phyloP scores from a whole-genome alignment of 1,284 basidiomycete species.

The Cystobasidium pallidum region DNA sequence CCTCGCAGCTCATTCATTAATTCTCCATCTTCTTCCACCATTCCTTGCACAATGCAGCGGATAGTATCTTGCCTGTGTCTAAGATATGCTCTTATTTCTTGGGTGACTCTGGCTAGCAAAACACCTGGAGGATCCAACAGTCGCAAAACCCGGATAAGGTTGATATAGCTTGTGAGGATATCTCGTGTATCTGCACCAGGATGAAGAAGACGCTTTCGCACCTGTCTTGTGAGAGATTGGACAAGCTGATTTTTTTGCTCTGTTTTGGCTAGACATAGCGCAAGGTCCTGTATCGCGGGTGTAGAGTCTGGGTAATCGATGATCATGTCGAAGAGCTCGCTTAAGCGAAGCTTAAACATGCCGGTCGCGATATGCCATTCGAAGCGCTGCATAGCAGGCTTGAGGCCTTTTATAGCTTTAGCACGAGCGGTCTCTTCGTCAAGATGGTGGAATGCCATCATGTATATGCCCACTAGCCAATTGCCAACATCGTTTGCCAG shows the following conservation, averaged over 20 bases:
- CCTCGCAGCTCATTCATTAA: conserved; percentile 60
- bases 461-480: conserved; percentile 46
- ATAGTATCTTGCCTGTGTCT: conserved; percentile 88
- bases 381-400: conserved; percentile 80
- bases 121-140: conserved; percentile 91
- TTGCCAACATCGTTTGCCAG: conserved; percentile 60
- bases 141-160: conserved; percentile 86
- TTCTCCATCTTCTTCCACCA: conserved; percentile 84
- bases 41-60: conserved; percentile 83
- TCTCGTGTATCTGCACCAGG: conserved; percentile 94
- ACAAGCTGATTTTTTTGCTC: conserved; percentile 75
- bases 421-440: conserved; percentile 39
- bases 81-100: conserved; percentile 84
- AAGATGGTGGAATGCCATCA: conserved; percentile 41
- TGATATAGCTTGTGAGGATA: conserved; percentile 90
- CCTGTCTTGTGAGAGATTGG: conserved; percentile 71
- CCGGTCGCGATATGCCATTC: conserved; percentile 75
- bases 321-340: conserved; percentile 93
- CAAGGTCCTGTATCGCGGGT: conserved; percentile 84
- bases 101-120: conserved; percentile 84
- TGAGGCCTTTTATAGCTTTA: conserved; percentile 70
- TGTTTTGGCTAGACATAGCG: conserved; percentile 76
- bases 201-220: conserved; percentile 83
- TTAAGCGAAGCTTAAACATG: conserved; percentile 58
- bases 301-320: conserved; percentile 87